Conservation (phyloP, 2,329 filamentous ascomycete genomes). For the Periglandula ipomoeae region DNA sequence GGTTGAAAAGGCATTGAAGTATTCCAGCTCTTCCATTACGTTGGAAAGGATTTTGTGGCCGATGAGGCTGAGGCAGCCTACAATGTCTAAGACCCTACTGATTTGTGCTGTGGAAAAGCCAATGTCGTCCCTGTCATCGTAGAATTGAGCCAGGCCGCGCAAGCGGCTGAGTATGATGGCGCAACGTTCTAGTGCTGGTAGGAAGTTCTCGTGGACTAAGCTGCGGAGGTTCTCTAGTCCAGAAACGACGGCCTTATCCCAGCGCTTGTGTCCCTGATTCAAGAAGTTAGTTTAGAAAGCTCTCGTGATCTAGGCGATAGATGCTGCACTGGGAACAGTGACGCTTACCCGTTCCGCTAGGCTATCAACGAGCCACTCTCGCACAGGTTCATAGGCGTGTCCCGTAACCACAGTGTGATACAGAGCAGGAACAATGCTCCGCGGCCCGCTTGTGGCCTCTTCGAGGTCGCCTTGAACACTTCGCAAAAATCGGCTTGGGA, state of each 20-base stretch:
- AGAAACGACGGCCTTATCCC: slow-evolving; percentile 78
- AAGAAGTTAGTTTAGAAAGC: not conserved
- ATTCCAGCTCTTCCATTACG: slow-evolving; percentile 65
- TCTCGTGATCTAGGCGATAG: too few species aligned
- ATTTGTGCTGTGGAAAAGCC: slow-evolving; percentile 58
- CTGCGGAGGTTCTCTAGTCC: slow-evolving; percentile 70
- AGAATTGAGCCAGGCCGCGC: slow-evolving; percentile 72
- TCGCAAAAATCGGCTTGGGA: slow-evolving; percentile 68
- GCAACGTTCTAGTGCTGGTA: slow-evolving; percentile 79
- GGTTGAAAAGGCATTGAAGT: slow-evolving; percentile 68
- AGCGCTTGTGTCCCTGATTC: slow-evolving; percentile 75
- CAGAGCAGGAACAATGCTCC: slow-evolving; percentile 61
- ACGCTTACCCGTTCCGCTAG: slow-evolving; percentile 62
- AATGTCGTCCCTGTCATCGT: slow-evolving; percentile 56
- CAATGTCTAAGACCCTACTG: slow-evolving; percentile 56
- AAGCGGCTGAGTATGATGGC: slow-evolving; percentile 74
- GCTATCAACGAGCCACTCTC: slow-evolving; percentile 83
- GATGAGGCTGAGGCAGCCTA: slow-evolving; percentile 67
- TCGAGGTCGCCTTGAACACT: slow-evolving; percentile 69
- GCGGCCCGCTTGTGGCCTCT: slow-evolving; percentile 45
- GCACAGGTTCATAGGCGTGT: slow-evolving; percentile 63
- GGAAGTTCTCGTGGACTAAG: slow-evolving; percentile 76
- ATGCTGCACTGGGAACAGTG: slow-evolving; percentile 8
- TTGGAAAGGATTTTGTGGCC: slow-evolving; percentile 63
- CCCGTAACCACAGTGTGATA: slow-evolving; percentile 82